Conservation (phyloP, 2,329 filamentous ascomycete genomes). For the Coleophoma cylindrospora region DNA sequence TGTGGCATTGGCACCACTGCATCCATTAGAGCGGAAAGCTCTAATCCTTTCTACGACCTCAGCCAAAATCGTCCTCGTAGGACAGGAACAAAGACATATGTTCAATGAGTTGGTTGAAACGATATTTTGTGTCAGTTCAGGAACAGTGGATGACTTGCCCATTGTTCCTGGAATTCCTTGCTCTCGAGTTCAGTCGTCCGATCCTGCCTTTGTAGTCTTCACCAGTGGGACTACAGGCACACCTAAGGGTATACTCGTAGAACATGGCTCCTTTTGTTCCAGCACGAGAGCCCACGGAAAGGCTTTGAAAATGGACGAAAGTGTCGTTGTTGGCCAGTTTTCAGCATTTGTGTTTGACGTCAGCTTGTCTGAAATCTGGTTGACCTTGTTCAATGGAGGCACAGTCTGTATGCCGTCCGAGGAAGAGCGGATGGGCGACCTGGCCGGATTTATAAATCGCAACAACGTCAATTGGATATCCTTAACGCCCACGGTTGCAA, state of each 20-base stretch:
- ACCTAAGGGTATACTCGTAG: conserved; percentile 15
- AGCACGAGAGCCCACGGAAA: conserved; percentile 5
- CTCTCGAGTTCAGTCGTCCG: not conserved
- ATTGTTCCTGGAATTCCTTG: not conserved
- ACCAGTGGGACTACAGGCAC: conserved; percentile 19
- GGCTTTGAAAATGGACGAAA: not conserved
- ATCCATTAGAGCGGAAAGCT: conserved; percentile 4
- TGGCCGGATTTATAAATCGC: conserved; percentile 8
- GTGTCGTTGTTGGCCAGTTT: conserved; percentile 13
- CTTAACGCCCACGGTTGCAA: conserved; percentile 12
- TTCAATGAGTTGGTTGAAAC: not conserved
- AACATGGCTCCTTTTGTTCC: not conserved
- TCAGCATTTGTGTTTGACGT: conserved; percentile 6
- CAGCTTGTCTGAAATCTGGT: conserved; percentile 10
- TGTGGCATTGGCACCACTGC: conserved; percentile 20
- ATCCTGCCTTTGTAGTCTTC: conserved; percentile 12
- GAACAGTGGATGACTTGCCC: not conserved
- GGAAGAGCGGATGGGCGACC: conserved; percentile 11
- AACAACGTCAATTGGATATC: conserved; percentile 11
- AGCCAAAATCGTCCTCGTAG: conserved; percentile 7
- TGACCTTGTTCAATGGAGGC: conserved; percentile 14
- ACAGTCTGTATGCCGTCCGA: conserved; percentile 17
- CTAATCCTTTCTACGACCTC: conserved; percentile 3
- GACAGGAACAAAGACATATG: not conserved
- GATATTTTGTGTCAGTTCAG: conserved; percentile 1